Evolutionary conservation across 331 rosid genomes (phyloP).

Genomic region (Acacia pycnantha): DNA sequence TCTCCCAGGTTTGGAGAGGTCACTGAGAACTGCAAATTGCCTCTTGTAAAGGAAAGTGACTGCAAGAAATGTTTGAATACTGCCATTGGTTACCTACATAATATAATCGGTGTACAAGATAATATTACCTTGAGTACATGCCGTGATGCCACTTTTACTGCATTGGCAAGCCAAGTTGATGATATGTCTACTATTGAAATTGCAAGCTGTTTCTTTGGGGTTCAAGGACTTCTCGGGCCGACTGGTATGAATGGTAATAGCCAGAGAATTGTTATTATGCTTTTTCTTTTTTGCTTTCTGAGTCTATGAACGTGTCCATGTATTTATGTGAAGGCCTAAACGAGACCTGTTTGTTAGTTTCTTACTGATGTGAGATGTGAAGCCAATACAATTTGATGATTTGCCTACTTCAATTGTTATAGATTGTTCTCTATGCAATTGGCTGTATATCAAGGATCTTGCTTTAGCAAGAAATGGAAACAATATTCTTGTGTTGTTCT

Average conservation of each 20-base stretch:
- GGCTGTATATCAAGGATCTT: background rate
- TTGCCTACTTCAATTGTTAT: conserved; percentile 23
- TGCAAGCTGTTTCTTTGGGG: conserved; percentile 93
- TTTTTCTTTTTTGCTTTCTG: conserved; percentile 4
- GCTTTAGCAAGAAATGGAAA: conserved; percentile 14
- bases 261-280: background rate
- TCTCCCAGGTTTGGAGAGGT: conserved; percentile 84
- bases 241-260: conserved; percentile 51
- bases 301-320: conserved; percentile 2
- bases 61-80: conserved; percentile 88
- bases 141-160: conserved; percentile 88
- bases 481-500: conserved; percentile 3
- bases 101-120: conserved; percentile 60
- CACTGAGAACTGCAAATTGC: conserved; percentile 55
- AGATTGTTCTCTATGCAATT: background rate
- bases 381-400: background rate
- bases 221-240: conserved; percentile 63
- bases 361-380: conserved; percentile 3
- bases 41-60: conserved; percentile 64
- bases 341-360: background rate
- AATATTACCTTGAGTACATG: conserved; percentile 85
- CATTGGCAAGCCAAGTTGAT: conserved; percentile 83
- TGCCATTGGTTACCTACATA: conserved; percentile 75
- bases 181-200: conserved; percentile 56
- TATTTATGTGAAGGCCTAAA: conserved; percentile 15